Percentiles rank a stretch among this genome's conserved stretches.
These are phyloP conservation scores for Clavispora fructus DNA, from an alignment of 805 yeast genomes.

Conservation along the genomic window DNA sequence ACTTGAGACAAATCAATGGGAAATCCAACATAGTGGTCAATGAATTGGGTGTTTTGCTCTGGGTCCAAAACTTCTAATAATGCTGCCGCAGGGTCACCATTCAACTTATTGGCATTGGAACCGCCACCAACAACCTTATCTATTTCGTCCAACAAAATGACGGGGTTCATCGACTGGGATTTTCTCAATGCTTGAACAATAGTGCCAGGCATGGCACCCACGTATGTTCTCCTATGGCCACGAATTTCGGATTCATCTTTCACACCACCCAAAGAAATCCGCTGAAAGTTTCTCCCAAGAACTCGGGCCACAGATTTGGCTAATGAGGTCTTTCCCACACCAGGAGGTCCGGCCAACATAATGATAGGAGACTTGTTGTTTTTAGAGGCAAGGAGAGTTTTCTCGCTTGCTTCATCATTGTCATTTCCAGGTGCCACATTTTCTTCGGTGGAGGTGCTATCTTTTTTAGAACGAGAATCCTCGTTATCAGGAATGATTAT, in stretches of 20 bases:
- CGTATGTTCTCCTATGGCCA: conserved; percentile 88
- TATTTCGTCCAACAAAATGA: conserved; percentile 77
- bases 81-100: conserved; percentile 91
- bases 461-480: conserved; percentile 24
- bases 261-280: conserved; percentile 82
- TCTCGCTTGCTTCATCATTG: conserved; percentile 10
- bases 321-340: conserved; percentile 85
- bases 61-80: conserved; percentile 85
- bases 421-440: conserved; percentile 19
- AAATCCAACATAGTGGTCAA: conserved; percentile 80
- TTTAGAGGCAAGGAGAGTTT: conserved; percentile 20
- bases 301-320: conserved; percentile 78
- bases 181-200: conserved; percentile 72
- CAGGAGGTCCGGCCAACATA: conserved; percentile 87
- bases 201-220: conserved; percentile 89
- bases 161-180: conserved; percentile 75
- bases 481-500: conserved; percentile 34
- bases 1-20: conserved; percentile 81
- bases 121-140: conserved; percentile 67
- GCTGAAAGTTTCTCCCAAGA: conserved; percentile 67
- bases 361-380: conserved; percentile 64
- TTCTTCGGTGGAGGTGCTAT: conserved; percentile 17
- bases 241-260: conserved; percentile 85
- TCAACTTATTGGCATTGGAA: conserved; percentile 38
- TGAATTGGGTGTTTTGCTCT: conserved; percentile 72